phyloP scores from a whole-genome alignment of 2,329 filamentous ascomycete species.

The Xylaria digitata region DNA sequence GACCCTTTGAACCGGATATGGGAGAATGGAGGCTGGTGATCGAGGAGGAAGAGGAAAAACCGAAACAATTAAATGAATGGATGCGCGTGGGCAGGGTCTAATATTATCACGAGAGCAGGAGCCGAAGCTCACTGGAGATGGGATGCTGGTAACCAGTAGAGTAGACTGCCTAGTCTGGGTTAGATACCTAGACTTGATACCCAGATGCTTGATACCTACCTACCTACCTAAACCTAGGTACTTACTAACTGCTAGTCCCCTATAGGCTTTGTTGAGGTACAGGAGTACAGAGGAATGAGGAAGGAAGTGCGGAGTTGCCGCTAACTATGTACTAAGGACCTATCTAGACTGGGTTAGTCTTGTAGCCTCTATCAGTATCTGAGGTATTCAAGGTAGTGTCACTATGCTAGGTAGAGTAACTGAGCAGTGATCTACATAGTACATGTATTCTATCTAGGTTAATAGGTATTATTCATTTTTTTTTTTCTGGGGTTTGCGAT shows the following conservation, averaged over 20 bases:
- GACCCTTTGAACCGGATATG: constrained; percentile 26
- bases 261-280: not conserved
- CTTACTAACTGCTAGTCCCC: not conserved
- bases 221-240: constrained; percentile 3
- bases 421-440: too few relatives aligned
- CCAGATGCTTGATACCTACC: not conserved
- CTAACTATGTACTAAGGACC: constrained; percentile 1
- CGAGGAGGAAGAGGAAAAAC: constrained; percentile 15
- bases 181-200: not conserved
- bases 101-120: constrained; percentile 23
- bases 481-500: too few relatives aligned
- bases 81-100: constrained; percentile 26
- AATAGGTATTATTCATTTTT: too few relatives aligned
- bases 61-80: constrained; percentile 4
- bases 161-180: too few relatives aligned
- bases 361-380: not conserved
- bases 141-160: constrained; percentile 7
- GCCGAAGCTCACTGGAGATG: constrained; percentile 15
- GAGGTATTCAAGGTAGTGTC: not conserved
- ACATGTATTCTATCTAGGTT: not conserved
- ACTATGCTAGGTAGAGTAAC: too few relatives aligned
- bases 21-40: constrained; percentile 21
- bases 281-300: constrained; percentile 11
- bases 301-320: constrained; percentile 30
- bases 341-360: not conserved